Conservation (phyloP, 768 basidiomycete genomes). For the Amanita muscaria region DNA sequence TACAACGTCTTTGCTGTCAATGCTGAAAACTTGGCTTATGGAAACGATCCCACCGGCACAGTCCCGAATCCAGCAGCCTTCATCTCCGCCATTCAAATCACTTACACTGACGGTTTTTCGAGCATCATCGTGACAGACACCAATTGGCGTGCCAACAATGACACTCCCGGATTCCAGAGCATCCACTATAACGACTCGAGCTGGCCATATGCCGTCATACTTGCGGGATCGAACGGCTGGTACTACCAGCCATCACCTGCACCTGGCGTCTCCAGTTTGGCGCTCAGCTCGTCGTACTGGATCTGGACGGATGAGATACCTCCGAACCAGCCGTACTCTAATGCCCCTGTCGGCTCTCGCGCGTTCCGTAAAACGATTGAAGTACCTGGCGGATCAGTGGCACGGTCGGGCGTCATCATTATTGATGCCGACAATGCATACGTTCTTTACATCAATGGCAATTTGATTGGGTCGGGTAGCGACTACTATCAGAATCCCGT, state of each 20-base stretch:
- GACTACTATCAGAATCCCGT: not conserved
- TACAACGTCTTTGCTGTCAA: no score
- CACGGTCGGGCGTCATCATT: not conserved
- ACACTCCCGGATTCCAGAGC: slow-evolving; percentile 21
- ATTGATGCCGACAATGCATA: slow-evolving; percentile 3
- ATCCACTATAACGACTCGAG: slow-evolving; percentile 21
- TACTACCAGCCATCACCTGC: slow-evolving; percentile 8
- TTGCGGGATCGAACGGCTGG: slow-evolving; percentile 12
- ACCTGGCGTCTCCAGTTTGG: slow-evolving; percentile 14
- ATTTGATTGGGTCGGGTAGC: not conserved
- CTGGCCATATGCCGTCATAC: slow-evolving; percentile 21
- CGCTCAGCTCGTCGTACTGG: slow-evolving; percentile 19
- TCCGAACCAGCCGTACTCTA: not conserved
- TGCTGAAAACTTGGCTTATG: no score
- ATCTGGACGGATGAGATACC: slow-evolving; percentile 25
- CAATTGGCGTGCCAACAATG: slow-evolving; percentile 20
- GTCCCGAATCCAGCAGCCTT: no score
- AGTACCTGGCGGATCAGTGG: not conserved
- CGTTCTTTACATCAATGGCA: slow-evolving; percentile 7
- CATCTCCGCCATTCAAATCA: slow-evolving; percentile 11
- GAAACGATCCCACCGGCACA: no score
- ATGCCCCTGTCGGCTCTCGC: slow-evolving; percentile 4
- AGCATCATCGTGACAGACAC: slow-evolving; percentile 23
- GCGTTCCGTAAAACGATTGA: slow-evolving; percentile 6
- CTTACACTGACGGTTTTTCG: slow-evolving; percentile 23